phyloP scores from a whole-genome alignment of 148 eudicot species.

The Dysphania ambrosioides region DNA sequence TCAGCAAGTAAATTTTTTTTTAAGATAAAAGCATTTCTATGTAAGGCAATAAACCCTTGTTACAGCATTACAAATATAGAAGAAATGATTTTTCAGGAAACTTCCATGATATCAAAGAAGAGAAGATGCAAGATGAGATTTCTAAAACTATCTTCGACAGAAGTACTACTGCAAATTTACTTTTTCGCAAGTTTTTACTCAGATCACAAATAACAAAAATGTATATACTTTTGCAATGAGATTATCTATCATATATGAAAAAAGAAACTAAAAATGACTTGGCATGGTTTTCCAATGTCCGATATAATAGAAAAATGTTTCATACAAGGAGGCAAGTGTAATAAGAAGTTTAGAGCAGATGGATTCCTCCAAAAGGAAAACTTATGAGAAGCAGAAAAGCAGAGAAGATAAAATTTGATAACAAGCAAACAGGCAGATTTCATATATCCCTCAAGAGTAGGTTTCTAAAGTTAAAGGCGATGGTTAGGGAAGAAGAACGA shows the following conservation, averaged over 20 bases:
- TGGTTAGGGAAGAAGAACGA: no score
- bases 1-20: constrained; percentile 1
- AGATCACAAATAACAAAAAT: not conserved
- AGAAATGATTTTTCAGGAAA: no score
- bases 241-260: not conserved
- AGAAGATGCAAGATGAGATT: not conserved
- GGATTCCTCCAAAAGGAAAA: not conserved
- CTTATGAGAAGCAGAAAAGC: not conserved
- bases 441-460: no score
- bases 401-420: not conserved
- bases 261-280: not conserved
- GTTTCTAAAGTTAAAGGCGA: no score
- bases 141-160: not conserved
- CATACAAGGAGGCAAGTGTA: not conserved
- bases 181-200: no score
- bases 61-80: no score
- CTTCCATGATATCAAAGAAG: not conserved
- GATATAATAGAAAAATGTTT: not conserved
- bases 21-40: not conserved
- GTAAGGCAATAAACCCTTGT: not conserved
- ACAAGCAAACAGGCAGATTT: no score
- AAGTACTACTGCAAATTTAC: not conserved
- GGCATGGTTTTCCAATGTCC: not conserved
- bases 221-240: not conserved
- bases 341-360: not conserved